Evolutionary conservation across 768 basidiomycete genomes (phyloP).

Genomic region (Panaeolus papilionaceus): DNA sequence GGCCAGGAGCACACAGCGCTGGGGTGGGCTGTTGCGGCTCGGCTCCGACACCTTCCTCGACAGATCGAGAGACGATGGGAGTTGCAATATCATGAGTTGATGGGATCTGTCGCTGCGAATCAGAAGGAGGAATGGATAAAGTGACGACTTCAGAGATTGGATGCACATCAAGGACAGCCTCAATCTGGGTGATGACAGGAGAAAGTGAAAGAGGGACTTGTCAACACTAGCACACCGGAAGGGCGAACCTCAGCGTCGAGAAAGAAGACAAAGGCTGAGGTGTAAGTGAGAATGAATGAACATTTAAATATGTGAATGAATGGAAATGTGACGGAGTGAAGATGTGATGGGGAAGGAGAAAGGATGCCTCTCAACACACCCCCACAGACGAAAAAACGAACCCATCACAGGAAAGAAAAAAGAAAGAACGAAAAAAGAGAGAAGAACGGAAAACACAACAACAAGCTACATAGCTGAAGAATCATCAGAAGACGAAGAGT

Average conservation of each 20-base stretch:
- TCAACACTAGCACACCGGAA: conserved; percentile 22
- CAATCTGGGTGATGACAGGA: no score
- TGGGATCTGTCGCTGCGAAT: no score
- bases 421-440: background rate
- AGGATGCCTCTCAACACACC: background rate
- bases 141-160: no score
- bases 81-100: no score
- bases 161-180: no score
- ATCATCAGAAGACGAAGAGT: background rate
- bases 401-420: background rate
- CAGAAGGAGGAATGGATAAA: no score
- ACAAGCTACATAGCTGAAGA: no score
- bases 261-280: background rate
- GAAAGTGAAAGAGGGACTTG: no score
- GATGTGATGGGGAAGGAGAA: background rate
- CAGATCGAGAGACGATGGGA: no score
- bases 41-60: no score
- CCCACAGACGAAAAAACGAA: background rate
- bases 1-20: no score
- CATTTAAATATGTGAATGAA: background rate
- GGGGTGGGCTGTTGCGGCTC: no score
- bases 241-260: conserved; percentile 10
- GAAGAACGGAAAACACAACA: background rate
- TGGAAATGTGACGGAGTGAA: background rate
- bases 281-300: background rate